Percentiles rank a stretch among this genome's conserved stretches.
Conservation (phyloP, 352 stramenopile species). For the Globisporangium nodosum region DNA sequence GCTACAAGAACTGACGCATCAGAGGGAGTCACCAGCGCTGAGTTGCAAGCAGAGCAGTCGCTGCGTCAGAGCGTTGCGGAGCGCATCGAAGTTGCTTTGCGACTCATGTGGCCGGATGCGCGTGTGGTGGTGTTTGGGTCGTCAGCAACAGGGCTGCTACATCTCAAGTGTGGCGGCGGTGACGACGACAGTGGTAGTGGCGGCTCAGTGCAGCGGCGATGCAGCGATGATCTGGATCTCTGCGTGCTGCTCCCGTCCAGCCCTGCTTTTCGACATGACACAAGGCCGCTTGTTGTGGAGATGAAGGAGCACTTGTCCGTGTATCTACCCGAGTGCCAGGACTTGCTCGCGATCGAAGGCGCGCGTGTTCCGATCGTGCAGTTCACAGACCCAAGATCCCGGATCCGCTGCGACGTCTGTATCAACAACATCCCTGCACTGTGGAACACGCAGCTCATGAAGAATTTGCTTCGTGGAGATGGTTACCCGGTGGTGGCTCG, state of each 20-base stretch:
- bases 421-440: conserved; percentile 79
- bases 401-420: conserved; percentile 60
- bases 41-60: conserved; percentile 17
- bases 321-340: conserved; percentile 31
- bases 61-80: conserved; percentile 23
- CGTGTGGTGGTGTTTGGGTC: conserved; percentile 66
- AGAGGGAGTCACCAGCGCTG: not conserved
- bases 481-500: not conserved
- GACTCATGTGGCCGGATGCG: conserved; percentile 62
- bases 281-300: conserved; percentile 43
- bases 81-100: conserved; percentile 37
- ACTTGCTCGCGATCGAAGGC: conserved; percentile 26
- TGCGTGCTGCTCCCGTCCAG: conserved; percentile 61
- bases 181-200: not conserved
- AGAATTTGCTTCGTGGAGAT: conserved; percentile 17
- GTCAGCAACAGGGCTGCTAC: conserved; percentile 43
- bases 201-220: not conserved
- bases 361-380: conserved; percentile 73
- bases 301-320: conserved; percentile 64
- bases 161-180: not conserved
- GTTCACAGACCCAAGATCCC: conserved; percentile 31
- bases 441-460: conserved; percentile 72
- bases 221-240: conserved; percentile 61
- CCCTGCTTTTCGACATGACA: conserved; percentile 39
- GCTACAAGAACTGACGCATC: not conserved